Percentiles rank a stretch among this genome's conserved stretches.
These are phyloP conservation scores for Ciborinia camelliae DNA, from an alignment of 2,329 filamentous ascomycete species.

Conservation along the genomic window DNA sequence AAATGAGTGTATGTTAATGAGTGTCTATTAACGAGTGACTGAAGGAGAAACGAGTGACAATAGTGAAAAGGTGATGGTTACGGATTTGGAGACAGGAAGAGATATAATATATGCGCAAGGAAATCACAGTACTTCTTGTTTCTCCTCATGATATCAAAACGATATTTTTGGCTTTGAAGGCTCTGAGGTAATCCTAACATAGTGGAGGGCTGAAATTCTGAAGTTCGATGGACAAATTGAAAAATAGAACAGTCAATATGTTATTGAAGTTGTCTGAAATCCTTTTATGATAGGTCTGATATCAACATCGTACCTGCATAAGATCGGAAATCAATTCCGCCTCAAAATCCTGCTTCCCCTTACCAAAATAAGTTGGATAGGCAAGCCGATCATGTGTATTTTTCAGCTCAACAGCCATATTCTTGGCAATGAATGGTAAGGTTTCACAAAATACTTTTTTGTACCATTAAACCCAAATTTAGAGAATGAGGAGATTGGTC, in stretches of 20 bases:
- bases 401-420: slow-evolving; percentile 18
- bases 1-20: slow-evolving; percentile 12
- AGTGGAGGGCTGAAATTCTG: background rate
- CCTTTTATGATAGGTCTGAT: slow-evolving; percentile 7
- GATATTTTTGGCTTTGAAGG: background rate
- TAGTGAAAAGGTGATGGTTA: background rate
- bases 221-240: background rate
- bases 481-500: slow-evolving; percentile 11
- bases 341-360: slow-evolving; percentile 1
- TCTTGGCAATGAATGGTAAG: slow-evolving; percentile 12
- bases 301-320: slow-evolving; percentile 18
- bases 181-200: background rate
- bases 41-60: slow-evolving; percentile 13
- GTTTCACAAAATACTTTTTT: slow-evolving; percentile 6
- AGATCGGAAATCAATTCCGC: slow-evolving; percentile 2
- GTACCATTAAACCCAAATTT: background rate
- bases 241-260: background rate
- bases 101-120: slow-evolving; percentile 10
- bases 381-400: slow-evolving; percentile 2
- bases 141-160: background rate
- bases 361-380: background rate
- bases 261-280: background rate
- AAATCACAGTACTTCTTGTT: background rate
- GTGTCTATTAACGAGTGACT: slow-evolving; percentile 12
- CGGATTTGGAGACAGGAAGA: background rate